Base-by-base conservation (phyloP, 2,329 filamentous ascomycete species). In the Leptoxyphium fumago region DNA sequence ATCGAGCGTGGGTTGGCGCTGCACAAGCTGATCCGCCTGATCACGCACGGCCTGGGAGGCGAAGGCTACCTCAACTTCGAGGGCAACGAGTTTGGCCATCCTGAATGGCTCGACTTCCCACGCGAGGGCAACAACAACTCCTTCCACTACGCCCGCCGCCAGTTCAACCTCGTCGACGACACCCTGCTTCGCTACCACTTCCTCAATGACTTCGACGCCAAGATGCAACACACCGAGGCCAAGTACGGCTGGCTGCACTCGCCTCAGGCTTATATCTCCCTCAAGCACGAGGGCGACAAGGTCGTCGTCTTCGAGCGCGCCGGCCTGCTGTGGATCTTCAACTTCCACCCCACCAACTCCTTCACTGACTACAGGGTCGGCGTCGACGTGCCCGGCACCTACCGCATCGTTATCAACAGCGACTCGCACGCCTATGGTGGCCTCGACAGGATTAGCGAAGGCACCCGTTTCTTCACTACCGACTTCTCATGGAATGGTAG, bases 41-140 rank as follows among this genome's bases (percentile, higher is more conserved):
- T 98, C 50, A 96, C 91, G 1, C 89, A 98, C 61, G 77, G 74
- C 38, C 75, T 98, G 13, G 91, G 91, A 46, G 91, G 91, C 44
- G 91, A 98, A 65, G 91, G 89, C 34, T 98, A 94, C 60, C 82
- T 98, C 43, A 98, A 96, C 69, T 98, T 98, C 55, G 88, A 95
- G 67, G 91, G 91, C 48, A 98, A 98, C 64, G 91, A 98, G 64
- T 98, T 98, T 58, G 91, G 91, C 1, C 91, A 98, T 61, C 91
- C 91, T 0, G 91, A 98, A 65, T 98, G 91, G 91, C 82, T 98
- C 34, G 91, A 98, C 63, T 98, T 98, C 65, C 91, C 91, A 3
- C 84, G 91, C 42, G 86, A 81, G 57, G 91, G 91, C 44, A 62
- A 62, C 49, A 48, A 49, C 48, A 64, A 63, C 52, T 57, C 54